Conservation (phyloP, 345 rosid species). For the Bruguiera sexangula region DNA sequence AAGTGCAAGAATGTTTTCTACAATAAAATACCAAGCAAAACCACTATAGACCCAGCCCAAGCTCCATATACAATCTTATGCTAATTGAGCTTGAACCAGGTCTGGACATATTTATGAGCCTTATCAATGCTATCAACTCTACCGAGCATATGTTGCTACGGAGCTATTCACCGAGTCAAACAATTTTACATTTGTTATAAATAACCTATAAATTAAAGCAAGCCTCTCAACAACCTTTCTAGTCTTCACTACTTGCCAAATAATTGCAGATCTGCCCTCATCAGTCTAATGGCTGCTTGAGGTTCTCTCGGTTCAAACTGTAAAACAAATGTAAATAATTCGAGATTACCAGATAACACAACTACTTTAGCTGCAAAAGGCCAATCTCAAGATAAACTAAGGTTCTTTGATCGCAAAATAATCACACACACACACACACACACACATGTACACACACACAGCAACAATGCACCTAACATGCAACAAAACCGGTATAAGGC, state of each 20-base stretch:
- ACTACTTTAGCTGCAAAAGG: background rate
- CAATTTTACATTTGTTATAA: slow-evolving; percentile 16
- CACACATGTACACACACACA: background rate
- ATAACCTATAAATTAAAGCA: slow-evolving; percentile 14
- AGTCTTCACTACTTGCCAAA: slow-evolving; percentile 12
- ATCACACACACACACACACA: background rate
- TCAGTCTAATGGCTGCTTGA: slow-evolving; percentile 7
- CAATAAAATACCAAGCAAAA: slow-evolving; percentile 1
- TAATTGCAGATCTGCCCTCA: slow-evolving; percentile 20
- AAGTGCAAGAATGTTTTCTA: background rate
- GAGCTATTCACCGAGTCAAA: slow-evolving; percentile 7
- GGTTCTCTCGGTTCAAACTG: slow-evolving; percentile 18
- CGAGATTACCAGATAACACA: background rate
- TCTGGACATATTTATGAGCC: background rate
- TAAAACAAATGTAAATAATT: background rate
- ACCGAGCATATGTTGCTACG: background rate
- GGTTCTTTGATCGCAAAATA: background rate
- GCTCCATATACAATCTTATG: slow-evolving; percentile 4
- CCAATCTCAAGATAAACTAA: background rate
- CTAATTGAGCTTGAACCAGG: slow-evolving; percentile 16
- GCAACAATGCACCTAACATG: background rate
- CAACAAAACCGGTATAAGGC: too few species aligned
- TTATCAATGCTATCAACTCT: background rate
- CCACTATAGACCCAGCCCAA: slow-evolving; percentile 7
- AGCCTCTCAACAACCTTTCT: slow-evolving; percentile 6